A percentile compares a stretch with the other conserved stretches of the same genome.
These are phyloP conservation scores for Racocetra persica DNA, from an alignment of 371 early-diverging fungal genomes.

Conservation along the genomic window DNA sequence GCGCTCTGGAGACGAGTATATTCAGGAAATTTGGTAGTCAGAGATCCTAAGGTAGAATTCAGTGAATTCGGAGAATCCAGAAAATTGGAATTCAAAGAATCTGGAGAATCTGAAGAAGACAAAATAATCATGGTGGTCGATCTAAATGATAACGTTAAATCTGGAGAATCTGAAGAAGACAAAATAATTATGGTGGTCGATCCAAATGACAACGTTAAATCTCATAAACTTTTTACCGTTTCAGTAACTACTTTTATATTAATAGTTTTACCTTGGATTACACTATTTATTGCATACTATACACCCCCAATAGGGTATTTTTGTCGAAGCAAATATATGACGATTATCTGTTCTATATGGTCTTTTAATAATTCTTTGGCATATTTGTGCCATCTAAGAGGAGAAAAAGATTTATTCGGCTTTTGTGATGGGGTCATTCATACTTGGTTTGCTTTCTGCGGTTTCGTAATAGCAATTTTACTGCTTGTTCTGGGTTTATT, in stretches of 20 bases:
- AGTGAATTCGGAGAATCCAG: too few relatives aligned
- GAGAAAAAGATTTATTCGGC: not conserved
- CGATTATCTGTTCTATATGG: not conserved
- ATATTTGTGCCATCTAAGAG: not conserved
- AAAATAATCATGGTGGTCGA: not conserved
- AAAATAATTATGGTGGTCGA: not conserved
- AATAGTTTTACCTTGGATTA: not conserved
- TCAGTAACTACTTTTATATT: not conserved
- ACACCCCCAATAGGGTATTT: slow-evolving; percentile 11
- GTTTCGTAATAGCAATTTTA: not conserved
- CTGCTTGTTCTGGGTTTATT: slow-evolving; percentile 9
- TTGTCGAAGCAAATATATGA: slow-evolving; percentile 11
- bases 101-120: too few relatives aligned
- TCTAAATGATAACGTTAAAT: not conserved
- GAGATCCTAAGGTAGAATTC: slow-evolving; percentile 4
- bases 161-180: too few relatives aligned
- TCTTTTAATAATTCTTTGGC: slow-evolving; percentile 10
- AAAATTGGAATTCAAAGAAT: too few relatives aligned
- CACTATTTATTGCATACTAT: slow-evolving; percentile 16
- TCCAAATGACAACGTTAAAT: not conserved
- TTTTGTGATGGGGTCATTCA: not conserved
- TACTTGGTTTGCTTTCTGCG: slow-evolving; percentile 1
- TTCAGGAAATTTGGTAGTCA: slow-evolving; percentile 7
- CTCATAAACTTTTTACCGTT: not conserved
- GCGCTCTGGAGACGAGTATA: not conserved